A percentile compares a stretch with the other conserved stretches of the same genome.
Evolutionary conservation across 129 eudicot species (phyloP).

Genomic region (sunflower (Helianthus annuus)): HanXRQr2.0-SUNRISE NC_035433.2:108340269-108340768

Average conservation of each 20-base stretch:
- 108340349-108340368: too few relatives aligned
- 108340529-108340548: neutral
- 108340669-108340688: conserved; percentile 10
- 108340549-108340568: neutral
- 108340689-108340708: conserved; percentile 22
- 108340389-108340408: too few relatives aligned
- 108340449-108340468: neutral
- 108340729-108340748: conserved; percentile 1
- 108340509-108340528: neutral
- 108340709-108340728: conserved; percentile 27
- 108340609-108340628: conserved; percentile 39
- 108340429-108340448: neutral
- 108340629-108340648: conserved; percentile 34
- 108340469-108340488: neutral
- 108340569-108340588: neutral
- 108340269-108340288: too few relatives aligned
- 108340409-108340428: neutral
- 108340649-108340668: conserved; percentile 36
- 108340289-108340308: too few relatives aligned
- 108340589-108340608: conserved; percentile 27
- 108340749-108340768: neutral
- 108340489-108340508: too few relatives aligned
- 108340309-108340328: too few relatives aligned
- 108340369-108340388: too few relatives aligned
- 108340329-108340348: too few relatives aligned